phyloP scores from a whole-genome alignment of 1,284 basidiomycete genomes.

The Singerocomus rubriflavus region DNA sequence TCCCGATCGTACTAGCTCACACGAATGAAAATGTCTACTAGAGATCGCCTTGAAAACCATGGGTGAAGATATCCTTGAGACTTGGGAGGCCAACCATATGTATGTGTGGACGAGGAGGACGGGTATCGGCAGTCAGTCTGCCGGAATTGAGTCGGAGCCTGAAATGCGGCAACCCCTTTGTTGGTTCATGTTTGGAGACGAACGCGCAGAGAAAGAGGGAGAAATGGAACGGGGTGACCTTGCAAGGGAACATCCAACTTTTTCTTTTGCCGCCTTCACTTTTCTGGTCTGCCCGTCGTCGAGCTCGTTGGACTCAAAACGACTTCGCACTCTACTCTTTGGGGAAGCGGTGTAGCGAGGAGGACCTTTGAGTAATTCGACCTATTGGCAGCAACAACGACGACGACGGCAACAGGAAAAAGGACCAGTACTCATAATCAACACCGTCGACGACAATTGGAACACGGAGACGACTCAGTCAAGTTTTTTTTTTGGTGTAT shows the following conservation, averaged over 20 bases:
- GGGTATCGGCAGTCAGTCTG: not conserved
- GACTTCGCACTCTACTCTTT: not conserved
- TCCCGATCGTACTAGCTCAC: too few species aligned
- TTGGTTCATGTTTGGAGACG: conserved; percentile 26
- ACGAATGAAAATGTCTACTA: too few species aligned
- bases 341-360: conserved; percentile 7
- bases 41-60: too few species aligned
- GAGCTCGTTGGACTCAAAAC: conserved; percentile 17
- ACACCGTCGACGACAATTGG: conserved; percentile 14
- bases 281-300: conserved; percentile 16
- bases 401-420: conserved; percentile 21
- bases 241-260: conserved; percentile 25
- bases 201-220: conserved; percentile 14
- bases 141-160: conserved; percentile 23
- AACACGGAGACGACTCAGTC: conserved; percentile 4
- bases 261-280: conserved; percentile 11
- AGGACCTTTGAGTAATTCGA: conserved; percentile 6
- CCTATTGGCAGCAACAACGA: not conserved
- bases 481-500: conserved; percentile 11
- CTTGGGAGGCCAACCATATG: too few species aligned
- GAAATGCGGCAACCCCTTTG: conserved; percentile 27
- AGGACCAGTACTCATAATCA: conserved; percentile 12
- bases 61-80: too few species aligned
- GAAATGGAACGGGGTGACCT: conserved; percentile 16
- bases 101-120: too few species aligned